phyloP scores from a whole-genome alignment of 2,329 filamentous ascomycete species.

The Neospermospora avenae region DNA sequence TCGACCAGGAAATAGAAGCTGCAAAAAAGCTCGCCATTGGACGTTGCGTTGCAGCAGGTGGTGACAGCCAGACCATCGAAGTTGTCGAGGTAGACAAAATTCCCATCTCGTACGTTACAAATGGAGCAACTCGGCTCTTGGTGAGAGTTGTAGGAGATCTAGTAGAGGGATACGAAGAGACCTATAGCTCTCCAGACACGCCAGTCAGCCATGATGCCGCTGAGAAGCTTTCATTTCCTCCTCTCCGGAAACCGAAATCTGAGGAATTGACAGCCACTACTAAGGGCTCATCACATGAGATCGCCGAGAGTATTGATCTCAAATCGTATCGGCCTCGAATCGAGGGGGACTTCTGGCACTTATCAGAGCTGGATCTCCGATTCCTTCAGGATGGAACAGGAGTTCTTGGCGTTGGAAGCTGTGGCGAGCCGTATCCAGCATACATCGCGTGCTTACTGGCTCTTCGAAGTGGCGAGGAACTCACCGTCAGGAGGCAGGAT shows the following conservation, averaged over 20 bases:
- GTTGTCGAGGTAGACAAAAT: conserved; percentile 33
- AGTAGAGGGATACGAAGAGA: conserved; percentile 20
- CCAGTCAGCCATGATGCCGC: neutral
- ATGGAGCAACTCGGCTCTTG: conserved; percentile 29
- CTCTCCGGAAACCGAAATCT: neutral
- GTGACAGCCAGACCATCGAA: conserved; percentile 27
- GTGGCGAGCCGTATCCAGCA: conserved; percentile 47
- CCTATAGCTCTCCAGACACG: conserved; percentile 5
- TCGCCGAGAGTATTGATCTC: conserved; percentile 25
- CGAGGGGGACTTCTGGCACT: conserved; percentile 50
- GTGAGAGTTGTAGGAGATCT: conserved; percentile 33
- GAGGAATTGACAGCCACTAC: conserved; percentile 2
- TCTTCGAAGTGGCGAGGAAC: conserved; percentile 25
- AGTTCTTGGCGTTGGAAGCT: conserved; percentile 59
- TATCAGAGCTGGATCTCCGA: conserved; percentile 54
- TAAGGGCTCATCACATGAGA: conserved; percentile 30
- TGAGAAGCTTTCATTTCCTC: neutral
- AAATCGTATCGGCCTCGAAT: conserved; percentile 43
- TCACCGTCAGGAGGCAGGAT: conserved; percentile 30
- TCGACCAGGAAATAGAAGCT: conserved; percentile 28
- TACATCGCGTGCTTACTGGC: conserved; percentile 42
- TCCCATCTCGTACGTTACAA: conserved; percentile 32
- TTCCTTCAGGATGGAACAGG: conserved; percentile 59
- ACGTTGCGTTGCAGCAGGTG: conserved; percentile 30
- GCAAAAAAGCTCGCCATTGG: conserved; percentile 27